Evolutionary conservation across 352 stramenopile genomes (phyloP), one percentile per base, ranked within the genome.

Genomic region (Aphanomyces invadans): DNA sequence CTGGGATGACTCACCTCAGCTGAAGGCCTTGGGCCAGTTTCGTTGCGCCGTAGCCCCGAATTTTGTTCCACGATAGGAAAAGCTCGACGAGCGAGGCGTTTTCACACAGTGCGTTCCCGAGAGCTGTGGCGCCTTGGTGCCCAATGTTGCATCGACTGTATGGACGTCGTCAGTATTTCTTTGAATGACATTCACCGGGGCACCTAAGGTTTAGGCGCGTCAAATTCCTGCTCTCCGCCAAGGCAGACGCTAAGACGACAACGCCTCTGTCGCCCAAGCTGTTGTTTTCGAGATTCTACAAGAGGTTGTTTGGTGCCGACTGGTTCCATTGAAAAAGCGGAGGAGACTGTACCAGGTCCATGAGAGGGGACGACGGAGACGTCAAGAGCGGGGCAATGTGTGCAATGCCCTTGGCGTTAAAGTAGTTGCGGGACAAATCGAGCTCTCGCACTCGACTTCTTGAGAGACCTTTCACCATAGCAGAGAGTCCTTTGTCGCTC

Each of bases 61-160:
- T 57, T 39, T 67, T 67, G 38, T 67, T 67, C 60, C 60, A 67
- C 11, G 60, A 67, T 0, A 67, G 46, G 32, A 57, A 51, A 3
- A 67, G 33, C 5, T 59, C 39, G n/a, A 57, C 29, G 4, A 67
- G 19, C 15, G 60, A 59, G 9, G 36, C 5, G 21, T n/a, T 42
- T 25, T 67, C 26, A 29, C 28, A 45, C n/a, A 67, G 49, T 5
- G 60, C 60, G 17, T 57, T 67, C n/a, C 60, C 60, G 9, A 67
- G 32, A 9, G 60, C 42, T 19, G 48, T 45, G 10, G 60, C 60
- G 0, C 60, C 60, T 59, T 57, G 42, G 28, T 67, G 60, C 11
- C 60, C 60, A 59, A 67, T 67, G 60, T 67, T 67, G 46, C 60
- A 67, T 25, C 49, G 60, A 17, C 60, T 67, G n/a, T n/a, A n/a